These are phyloP conservation scores for Yamadazyma dushanensis DNA, from an alignment of 1,139 yeast species.

Conservation along the genomic window DNA sequence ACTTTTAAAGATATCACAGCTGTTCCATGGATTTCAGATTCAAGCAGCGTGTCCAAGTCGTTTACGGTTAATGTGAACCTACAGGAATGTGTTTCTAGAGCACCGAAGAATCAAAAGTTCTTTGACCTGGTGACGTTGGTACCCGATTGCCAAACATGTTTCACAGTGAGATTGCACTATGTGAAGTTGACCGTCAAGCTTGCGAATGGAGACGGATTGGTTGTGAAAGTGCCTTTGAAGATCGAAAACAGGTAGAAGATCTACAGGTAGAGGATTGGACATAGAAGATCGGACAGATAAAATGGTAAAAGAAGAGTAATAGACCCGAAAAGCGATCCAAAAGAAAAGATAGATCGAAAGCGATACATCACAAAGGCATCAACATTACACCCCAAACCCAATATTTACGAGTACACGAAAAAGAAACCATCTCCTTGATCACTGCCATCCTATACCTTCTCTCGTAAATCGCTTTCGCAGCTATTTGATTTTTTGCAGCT, in stretches of 20 bases:
- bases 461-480: too few species aligned
- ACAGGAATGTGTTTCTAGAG: conserved; percentile 26
- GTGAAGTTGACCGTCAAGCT: conserved; percentile 33
- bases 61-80: conserved; percentile 29
- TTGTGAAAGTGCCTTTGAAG: conserved; percentile 39
- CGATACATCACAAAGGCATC: too few species aligned
- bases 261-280: too few species aligned
- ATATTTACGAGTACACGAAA: too few species aligned
- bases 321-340: too few species aligned
- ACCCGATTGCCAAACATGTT: conserved; percentile 60
- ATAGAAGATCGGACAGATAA: too few species aligned
- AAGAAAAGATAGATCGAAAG: too few species aligned
- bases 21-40: conserved; percentile 19
- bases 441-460: too few species aligned
- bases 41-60: conserved; percentile 14
- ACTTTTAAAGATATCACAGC: conserved; percentile 16
- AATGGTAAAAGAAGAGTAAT: too few species aligned
- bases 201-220: conserved; percentile 30
- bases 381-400: too few species aligned
- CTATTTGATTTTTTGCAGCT: conserved; percentile 2
- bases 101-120: conserved; percentile 20
- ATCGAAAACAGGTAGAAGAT: conserved; percentile 13
- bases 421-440: too few species aligned
- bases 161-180: conserved; percentile 52
- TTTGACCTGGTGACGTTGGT: conserved; percentile 43